Base-by-base conservation (phyloP, 192 early-diverging fungal genomes). In the Linnemannia schmuckeri region DNA sequence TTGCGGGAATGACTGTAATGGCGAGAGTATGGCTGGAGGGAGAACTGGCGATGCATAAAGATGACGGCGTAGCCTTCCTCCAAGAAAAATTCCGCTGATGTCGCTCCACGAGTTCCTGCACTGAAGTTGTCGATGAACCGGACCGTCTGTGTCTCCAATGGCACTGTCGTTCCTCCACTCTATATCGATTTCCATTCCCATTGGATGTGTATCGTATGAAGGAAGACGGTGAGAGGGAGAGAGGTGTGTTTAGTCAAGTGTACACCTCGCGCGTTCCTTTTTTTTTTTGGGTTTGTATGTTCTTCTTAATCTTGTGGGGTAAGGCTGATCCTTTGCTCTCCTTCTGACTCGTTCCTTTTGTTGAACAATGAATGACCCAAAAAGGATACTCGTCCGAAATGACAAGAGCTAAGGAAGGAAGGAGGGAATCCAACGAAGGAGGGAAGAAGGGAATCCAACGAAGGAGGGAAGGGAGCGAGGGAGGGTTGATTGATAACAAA, bases 41-140 rank as follows among this genome's bases (percentile, higher is more conserved):
- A 95, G 88, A 96, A 95, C 88, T 99, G 98, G 49, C 99, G 93
- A 83, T 98, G 94, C 91, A 99, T 92, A 72, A 99, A 99, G 41
- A 99, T 96, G 12, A 99, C 98, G 0, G 97, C 97, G 85, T 99
- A 99, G 3, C 97, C 98, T 6, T 90, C 83, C 40, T 96, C 90
- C 63, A 96, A 76, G 92, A 96, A 95, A 93, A 97, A 96, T 87
- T 99, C 99, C n/a, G 98, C 97, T 30, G 98, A 99, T 7, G 94
- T 93, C 7, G 98, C 95, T 35, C 99, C 99, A 69, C 99, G 95
- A 17, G 96, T 99, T 20, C 99, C 99, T 7, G 96, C 97, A 66
- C 95, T 96, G 83, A 99, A 99, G 88, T 99, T 99, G 90, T 99
- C 99, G 74, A 99, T 94, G 89, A 99, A 99, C 47, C 99, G 95